A percentile compares a stretch with the other conserved stretches of the same genome.
phyloP scores from a whole-genome alignment of 2,329 filamentous ascomycete species.

The Epichloe brachyelytri region DNA sequence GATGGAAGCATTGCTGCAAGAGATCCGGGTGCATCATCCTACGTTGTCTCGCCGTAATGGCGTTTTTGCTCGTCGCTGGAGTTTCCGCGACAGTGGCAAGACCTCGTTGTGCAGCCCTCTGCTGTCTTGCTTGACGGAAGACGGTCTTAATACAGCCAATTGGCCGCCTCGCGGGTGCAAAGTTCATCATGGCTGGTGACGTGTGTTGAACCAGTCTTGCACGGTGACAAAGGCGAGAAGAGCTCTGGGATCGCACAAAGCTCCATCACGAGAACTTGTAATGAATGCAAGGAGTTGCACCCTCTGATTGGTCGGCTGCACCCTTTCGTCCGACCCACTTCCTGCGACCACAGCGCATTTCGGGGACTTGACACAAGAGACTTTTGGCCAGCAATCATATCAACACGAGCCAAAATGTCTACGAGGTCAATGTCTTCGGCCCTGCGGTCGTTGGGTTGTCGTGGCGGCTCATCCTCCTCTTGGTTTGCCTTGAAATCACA shows the following conservation, averaged over 20 bases:
- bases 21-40: constrained; percentile 12
- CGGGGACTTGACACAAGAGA: constrained; percentile 3
- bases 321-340: constrained; percentile 17
- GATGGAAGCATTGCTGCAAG: background rate
- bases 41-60: constrained; percentile 23
- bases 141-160: constrained; percentile 57
- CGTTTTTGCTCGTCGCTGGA: constrained; percentile 11
- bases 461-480: constrained; percentile 1
- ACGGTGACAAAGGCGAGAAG: background rate
- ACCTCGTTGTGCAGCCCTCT: constrained; percentile 29
- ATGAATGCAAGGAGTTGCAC: constrained; percentile 8
- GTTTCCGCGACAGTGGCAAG: constrained; percentile 29
- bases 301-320: constrained; percentile 25
- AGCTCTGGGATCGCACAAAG: constrained; percentile 1
- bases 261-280: background rate
- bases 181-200: constrained; percentile 39
- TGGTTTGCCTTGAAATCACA: background rate
- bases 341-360: background rate
- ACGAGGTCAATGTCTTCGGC: constrained; percentile 13
- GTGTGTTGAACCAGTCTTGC: constrained; percentile 6
- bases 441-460: constrained; percentile 12
- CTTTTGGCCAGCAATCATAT: constrained; percentile 6
- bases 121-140: constrained; percentile 44
- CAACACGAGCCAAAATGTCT: constrained; percentile 7
- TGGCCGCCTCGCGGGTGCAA: constrained; percentile 49